Evolutionary conservation across 2,329 filamentous ascomycete species (phyloP), one percentile per base, ranked within the genome.

Genomic region (Aspergillus unguis): DNA sequence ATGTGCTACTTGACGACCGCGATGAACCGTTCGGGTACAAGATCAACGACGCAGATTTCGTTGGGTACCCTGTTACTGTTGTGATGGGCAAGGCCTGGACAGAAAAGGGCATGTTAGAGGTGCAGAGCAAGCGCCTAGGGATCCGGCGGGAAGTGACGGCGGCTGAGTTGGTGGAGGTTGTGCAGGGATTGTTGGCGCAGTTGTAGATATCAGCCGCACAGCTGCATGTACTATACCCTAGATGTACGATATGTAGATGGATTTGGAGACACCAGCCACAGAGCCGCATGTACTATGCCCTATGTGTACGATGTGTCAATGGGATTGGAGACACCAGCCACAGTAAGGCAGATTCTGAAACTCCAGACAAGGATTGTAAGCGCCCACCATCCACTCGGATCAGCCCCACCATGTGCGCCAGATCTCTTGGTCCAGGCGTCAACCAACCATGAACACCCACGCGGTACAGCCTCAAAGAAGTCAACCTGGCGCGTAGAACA

Each of bases 51-150:
- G 94, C 92, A 1, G 92, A 97, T 69, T 68, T 94, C 53, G 83
- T 92, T 50, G 94, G 94, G 3, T 96, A 95, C 68, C 92, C 92
- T 0, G 78, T 97, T 9, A 78, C 92, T 6, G 77, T 96, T 9
- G 79, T 96, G 2, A 70, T 97, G 31, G 92, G 92, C 0, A 86
- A 82, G 57, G 76, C 76, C 3, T 95, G 88, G 86, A 73, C 80
- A 35, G 69, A 71, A 31, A 73, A 77, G 1, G 74, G 75, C 41
- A 69, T 75, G n/a, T 81, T 87, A 35, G 91, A 95, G 68, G 82
- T 96, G 29, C 90, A 95, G 65, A 92, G 90, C 71, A 80, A 89
- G 54, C 79, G 81, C 51, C 73, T 92, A 5, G 63, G 58, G 1
- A 56, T 88, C 11, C 86, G 81, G 59, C 77, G 85, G 57, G 74